A percentile compares a stretch with the other conserved stretches of the same genome.
phyloP scores from a whole-genome alignment of 495 filamentous ascomycete genomes.

The Hypoxylon rickii region DNA sequence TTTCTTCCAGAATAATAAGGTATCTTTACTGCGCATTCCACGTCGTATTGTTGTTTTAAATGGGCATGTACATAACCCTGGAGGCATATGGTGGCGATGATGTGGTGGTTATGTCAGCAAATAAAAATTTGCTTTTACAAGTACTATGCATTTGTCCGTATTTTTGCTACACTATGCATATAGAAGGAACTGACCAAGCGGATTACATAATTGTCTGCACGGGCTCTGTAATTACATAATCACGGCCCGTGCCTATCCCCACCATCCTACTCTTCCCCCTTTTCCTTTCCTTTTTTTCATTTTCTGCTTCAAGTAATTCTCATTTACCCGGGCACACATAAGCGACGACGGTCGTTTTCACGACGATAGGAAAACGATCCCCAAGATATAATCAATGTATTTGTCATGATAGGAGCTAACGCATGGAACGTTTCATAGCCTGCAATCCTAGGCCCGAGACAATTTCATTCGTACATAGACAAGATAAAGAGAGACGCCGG shows the following conservation, averaged over 20 bases:
- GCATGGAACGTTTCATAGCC: neutral
- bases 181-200: too few relatives aligned
- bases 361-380: neutral
- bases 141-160: neutral
- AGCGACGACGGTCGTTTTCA: neutral
- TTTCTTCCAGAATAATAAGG: too few relatives aligned
- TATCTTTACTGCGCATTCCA: too few relatives aligned
- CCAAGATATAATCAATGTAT: neutral
- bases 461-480: too few relatives aligned
- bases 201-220: too few relatives aligned
- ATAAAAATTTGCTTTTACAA: neutral
- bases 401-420: neutral
- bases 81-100: constrained; percentile 61
- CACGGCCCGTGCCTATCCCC: too few relatives aligned
- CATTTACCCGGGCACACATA: constrained; percentile 18
- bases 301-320: constrained; percentile 15
- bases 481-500: too few relatives aligned
- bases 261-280: too few relatives aligned
- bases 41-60: too few relatives aligned
- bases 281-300: constrained; percentile 4
- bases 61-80: too few relatives aligned
- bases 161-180: too few relatives aligned
- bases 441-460: neutral
- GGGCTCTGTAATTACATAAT: too few relatives aligned
- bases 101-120: constrained; percentile 16